Evolutionary conservation across 2,329 filamentous ascomycete genomes (phyloP), one percentile per base, ranked within the genome.

Genomic region (Ceratocystis huliohia): DNA sequence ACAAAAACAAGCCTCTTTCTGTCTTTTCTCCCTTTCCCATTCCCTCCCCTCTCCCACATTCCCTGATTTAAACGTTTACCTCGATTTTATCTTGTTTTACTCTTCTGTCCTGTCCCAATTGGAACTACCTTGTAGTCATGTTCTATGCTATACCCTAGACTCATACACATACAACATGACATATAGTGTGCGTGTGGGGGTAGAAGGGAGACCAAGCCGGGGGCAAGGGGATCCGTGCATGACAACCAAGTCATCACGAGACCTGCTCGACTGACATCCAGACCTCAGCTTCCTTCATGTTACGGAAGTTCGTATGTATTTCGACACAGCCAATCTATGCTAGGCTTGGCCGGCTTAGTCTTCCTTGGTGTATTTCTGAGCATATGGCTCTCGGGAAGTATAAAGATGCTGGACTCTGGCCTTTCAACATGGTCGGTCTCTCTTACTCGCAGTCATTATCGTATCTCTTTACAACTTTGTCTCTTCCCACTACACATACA

Each of bases 261-360:
- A 57, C 53, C 46, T 50, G 46, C 46, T 22, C 46, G 20, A 50
- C 46, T 20, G 17, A 50, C 17, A 10, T n/a, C 4, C 73, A 56
- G 71, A 71, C 3, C 70, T 76, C 66, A 72, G 74, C 65, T 69
- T 70, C 8, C 46, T 20, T 70, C 69, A 37, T 71, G 70, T 63
- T 65, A 73, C 61, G 8, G 10, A 8, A 37, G 33, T 17, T 57
- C 13, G 53, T 57, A 30, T 57, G 22, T 50, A 22, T 50, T n/a
- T 50, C 6, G 46, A n/a, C 46, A 37, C 33, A 37, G 8, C 33
- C 10, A 37, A 37, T 37, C 33, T 37, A 37, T 50, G n/a, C 46
- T 50, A 17, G 2, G 53, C 53, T 57, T 22, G 46, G 10, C 7
- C 5, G n/a, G 7, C 15, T 7, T 22, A 4, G 46, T n/a, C 46